These are phyloP conservation scores for Bacidia gigantensis DNA, from an alignment of 495 filamentous ascomycete genomes.

Conservation along the genomic window DNA sequence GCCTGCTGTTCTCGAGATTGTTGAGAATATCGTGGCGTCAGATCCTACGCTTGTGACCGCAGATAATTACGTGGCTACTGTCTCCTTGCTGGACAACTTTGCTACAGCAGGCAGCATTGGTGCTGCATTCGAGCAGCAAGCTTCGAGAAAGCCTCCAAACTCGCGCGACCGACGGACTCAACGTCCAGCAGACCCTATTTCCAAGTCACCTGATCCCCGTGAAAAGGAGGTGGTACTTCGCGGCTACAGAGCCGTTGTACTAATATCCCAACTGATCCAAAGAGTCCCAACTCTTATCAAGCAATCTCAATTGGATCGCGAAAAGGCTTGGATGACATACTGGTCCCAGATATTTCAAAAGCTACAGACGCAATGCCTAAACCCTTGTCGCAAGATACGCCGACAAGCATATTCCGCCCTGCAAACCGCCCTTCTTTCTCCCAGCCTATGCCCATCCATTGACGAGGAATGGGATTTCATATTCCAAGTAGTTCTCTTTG, in stretches of 20 bases:
- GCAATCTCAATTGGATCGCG: slow-evolving; percentile 82
- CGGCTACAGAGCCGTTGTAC: slow-evolving; percentile 63
- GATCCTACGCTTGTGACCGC: slow-evolving; percentile 66
- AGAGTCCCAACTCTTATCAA: slow-evolving; percentile 76
- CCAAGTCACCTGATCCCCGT: not conserved
- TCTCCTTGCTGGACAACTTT: slow-evolving; percentile 78
- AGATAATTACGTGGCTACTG: slow-evolving; percentile 84
- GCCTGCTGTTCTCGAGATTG: slow-evolving; percentile 65
- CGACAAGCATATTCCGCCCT: slow-evolving; percentile 77
- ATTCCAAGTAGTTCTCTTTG: slow-evolving; percentile 88
- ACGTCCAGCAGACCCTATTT: not conserved
- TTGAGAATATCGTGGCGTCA: slow-evolving; percentile 51
- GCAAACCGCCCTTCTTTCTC: slow-evolving; percentile 72
- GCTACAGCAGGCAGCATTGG: slow-evolving; percentile 74
- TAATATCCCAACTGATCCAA: slow-evolving; percentile 65
- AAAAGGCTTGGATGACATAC: slow-evolving; percentile 92
- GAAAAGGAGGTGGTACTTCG: slow-evolving; percentile 65
- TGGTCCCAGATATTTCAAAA: slow-evolving; percentile 92
- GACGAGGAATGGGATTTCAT: slow-evolving; percentile 90
- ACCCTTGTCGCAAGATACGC: slow-evolving; percentile 87
- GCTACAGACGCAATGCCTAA: slow-evolving; percentile 78
- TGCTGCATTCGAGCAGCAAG: slow-evolving; percentile 61
- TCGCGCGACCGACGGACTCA: not conserved
- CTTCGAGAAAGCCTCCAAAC: slow-evolving; percentile 22
- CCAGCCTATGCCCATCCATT: slow-evolving; percentile 57